phyloP scores from a whole-genome alignment of 75 land plant species.

The Selaginella moellendorffii region DNA sequence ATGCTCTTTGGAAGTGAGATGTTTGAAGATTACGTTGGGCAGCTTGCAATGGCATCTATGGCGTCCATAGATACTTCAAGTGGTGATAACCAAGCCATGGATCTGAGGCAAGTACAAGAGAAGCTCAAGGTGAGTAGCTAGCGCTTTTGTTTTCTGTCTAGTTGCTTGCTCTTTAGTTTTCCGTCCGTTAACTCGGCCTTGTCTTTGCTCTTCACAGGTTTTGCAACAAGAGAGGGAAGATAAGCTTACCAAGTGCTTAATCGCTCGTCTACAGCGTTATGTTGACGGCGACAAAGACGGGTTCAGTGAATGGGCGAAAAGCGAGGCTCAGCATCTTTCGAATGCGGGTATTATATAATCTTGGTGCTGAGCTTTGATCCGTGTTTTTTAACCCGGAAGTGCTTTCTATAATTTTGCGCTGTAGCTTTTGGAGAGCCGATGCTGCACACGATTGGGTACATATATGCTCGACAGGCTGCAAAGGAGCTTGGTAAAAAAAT shows the following conservation, averaged over 20 bases:
- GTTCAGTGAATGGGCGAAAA: constrained; percentile 54
- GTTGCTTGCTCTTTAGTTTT: neutral
- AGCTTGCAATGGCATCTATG: constrained; percentile 71
- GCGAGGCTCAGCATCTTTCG: constrained; percentile 56
- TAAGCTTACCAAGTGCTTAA: constrained; percentile 39
- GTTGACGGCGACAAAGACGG: constrained; percentile 33
- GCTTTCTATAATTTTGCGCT: neutral
- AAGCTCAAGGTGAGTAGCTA: constrained; percentile 39
- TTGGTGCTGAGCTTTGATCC: neutral
- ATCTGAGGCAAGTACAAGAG: constrained; percentile 31
- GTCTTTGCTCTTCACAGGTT: constrained; percentile 27
- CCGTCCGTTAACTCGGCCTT: neutral
- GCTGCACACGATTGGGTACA: constrained; percentile 87
- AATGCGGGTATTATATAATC: constrained; percentile 38
- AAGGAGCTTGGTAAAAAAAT: constrained; percentile 91
- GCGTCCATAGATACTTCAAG: constrained; percentile 35
- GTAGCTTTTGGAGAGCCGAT: constrained; percentile 82
- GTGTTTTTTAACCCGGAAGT: neutral
- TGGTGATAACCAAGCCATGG: constrained; percentile 20
- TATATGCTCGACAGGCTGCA: constrained; percentile 75
- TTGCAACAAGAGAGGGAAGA: constrained; percentile 66
- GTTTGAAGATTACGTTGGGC: constrained; percentile 78
- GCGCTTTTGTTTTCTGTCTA: too few species aligned
- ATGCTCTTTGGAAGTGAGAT: constrained; percentile 80
- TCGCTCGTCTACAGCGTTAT: constrained; percentile 41